Evolutionary conservation across 352 stramenopile species (phyloP).

Genomic region (Pythium insidiosum): DNA sequence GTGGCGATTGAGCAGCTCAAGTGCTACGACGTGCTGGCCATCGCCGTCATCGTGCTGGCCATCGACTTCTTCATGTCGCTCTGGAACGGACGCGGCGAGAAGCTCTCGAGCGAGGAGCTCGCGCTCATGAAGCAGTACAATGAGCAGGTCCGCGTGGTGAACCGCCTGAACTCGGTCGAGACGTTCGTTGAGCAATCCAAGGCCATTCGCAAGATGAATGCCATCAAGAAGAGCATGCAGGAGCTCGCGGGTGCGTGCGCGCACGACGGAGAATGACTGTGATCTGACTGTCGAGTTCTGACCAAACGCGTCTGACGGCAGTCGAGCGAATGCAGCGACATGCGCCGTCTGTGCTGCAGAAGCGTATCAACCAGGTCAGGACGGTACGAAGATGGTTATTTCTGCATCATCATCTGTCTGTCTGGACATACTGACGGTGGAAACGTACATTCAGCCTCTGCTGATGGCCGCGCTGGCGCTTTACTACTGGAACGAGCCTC

Average conservation of each 20-base stretch:
- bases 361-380: conserved; percentile 61
- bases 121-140: conserved; percentile 65
- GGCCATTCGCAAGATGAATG: conserved; percentile 79
- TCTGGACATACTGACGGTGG: no score
- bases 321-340: conserved; percentile 59
- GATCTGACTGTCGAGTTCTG: no score
- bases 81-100: conserved; percentile 37
- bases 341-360: conserved; percentile 61
- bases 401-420: no score
- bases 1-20: conserved; percentile 40
- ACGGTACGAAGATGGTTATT: conserved; percentile 53
- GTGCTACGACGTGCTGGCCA: conserved; percentile 66
- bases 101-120: conserved; percentile 47
- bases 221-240: conserved; percentile 79
- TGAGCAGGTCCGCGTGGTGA: conserved; percentile 67
- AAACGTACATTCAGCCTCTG: conserved; percentile 47
- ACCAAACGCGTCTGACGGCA: no score
- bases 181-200: conserved; percentile 87
- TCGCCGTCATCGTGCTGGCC: conserved; percentile 45
- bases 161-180: conserved; percentile 81
- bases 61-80: conserved; percentile 44
- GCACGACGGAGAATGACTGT: no score
- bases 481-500: conserved; percentile 74
- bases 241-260: conserved; percentile 52
- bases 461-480: conserved; percentile 41